phyloP scores from a whole-genome alignment of 306 rosid species.

The Amphicarpaea edgeworthii region DNA sequence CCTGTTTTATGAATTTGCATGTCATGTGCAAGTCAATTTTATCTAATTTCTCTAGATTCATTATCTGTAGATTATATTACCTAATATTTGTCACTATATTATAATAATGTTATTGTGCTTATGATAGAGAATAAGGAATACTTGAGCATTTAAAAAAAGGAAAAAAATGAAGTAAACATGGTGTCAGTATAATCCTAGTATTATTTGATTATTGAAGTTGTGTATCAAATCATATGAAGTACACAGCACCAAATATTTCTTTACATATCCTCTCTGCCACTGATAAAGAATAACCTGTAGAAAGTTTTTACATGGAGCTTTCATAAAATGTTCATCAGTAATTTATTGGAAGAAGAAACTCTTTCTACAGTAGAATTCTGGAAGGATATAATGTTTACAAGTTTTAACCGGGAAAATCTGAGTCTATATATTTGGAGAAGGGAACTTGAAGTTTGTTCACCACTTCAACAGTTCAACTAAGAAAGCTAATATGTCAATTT shows the following conservation, averaged over 20 bases:
- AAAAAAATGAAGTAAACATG: neutral
- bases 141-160: too few relatives aligned
- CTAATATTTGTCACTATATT: neutral
- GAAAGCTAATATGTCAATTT: slow-evolving; percentile 24
- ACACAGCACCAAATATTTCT: slow-evolving; percentile 14
- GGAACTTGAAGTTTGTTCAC: slow-evolving; percentile 6
- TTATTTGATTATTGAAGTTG: neutral
- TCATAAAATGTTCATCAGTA: slow-evolving; percentile 32
- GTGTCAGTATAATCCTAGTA: neutral
- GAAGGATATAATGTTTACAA: neutral
- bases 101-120: slow-evolving; percentile 2
- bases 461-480: slow-evolving; percentile 34
- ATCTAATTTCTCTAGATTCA: slow-evolving; percentile 14
- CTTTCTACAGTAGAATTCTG: neutral
- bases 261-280: slow-evolving; percentile 11
- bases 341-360: slow-evolving; percentile 23
- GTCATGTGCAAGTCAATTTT: slow-evolving; percentile 23
- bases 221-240: slow-evolving; percentile 14
- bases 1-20: slow-evolving; percentile 32
- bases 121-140: slow-evolving; percentile 16
- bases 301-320: slow-evolving; percentile 10
- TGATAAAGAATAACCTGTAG: slow-evolving; percentile 11
- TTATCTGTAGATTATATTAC: slow-evolving; percentile 25
- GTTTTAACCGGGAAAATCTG: slow-evolving; percentile 15
- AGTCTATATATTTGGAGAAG: slow-evolving; percentile 17